These are phyloP conservation scores for Diutina sp. DNA, from an alignment of 1,139 yeast species.

Conservation along the genomic window DNA sequence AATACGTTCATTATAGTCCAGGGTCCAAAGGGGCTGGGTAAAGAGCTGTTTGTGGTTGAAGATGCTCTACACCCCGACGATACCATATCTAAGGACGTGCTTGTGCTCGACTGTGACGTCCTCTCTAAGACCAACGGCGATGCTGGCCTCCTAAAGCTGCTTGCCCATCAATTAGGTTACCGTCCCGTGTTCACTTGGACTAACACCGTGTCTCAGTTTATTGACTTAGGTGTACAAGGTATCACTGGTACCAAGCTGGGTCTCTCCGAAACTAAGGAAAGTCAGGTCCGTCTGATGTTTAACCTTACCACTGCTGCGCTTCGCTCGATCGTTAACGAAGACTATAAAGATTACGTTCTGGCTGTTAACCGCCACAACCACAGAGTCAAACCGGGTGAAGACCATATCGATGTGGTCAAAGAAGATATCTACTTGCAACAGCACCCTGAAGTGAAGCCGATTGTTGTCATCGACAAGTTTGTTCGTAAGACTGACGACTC, in stretches of 20 bases:
- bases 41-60: slow-evolving; percentile 64
- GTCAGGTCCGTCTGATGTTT: slow-evolving; percentile 74
- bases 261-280: slow-evolving; percentile 70
- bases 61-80: slow-evolving; percentile 43
- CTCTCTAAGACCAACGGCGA: slow-evolving; percentile 67
- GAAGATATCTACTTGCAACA: slow-evolving; percentile 78
- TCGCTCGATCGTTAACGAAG: slow-evolving; percentile 14
- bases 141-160: slow-evolving; percentile 46
- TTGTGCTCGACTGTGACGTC: slow-evolving; percentile 69
- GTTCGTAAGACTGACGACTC: slow-evolving; percentile 39
- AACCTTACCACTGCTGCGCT: slow-evolving; percentile 63
- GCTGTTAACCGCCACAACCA: background rate
- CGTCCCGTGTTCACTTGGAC: slow-evolving; percentile 93
- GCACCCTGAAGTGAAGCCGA: slow-evolving; percentile 81
- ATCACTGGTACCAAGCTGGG: slow-evolving; percentile 93
- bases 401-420: slow-evolving; percentile 18
- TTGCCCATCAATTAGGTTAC: slow-evolving; percentile 76
- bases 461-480: slow-evolving; percentile 70
- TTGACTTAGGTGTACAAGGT: slow-evolving; percentile 82
- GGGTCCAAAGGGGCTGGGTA: slow-evolving; percentile 95
- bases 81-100: slow-evolving; percentile 36
- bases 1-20: slow-evolving; percentile 72
- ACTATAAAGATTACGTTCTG: background rate
- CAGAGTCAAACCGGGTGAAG: slow-evolving; percentile 2
- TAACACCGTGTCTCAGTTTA: slow-evolving; percentile 61